Percentiles rank a stretch among this genome's conserved stretches.
Conservation (phyloP, 2,329 filamentous ascomycete species). For the Ceratocystiopsis sp. region DNA sequence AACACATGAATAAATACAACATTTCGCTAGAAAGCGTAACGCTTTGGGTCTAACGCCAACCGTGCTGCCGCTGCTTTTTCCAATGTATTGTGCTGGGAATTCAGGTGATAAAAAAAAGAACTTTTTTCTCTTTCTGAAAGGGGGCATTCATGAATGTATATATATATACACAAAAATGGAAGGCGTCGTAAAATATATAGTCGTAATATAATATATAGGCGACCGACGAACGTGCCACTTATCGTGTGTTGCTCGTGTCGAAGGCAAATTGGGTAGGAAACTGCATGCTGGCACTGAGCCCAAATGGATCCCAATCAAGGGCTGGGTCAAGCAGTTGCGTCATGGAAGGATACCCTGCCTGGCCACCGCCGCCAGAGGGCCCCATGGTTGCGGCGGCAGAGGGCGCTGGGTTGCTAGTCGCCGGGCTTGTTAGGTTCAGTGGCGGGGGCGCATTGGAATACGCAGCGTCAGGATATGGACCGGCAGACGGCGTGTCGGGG, state of each 20-base stretch:
- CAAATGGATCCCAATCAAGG: constrained; percentile 85
- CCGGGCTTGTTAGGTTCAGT: constrained; percentile 22
- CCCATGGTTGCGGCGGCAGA: constrained; percentile 7
- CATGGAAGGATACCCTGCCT: constrained; percentile 45
- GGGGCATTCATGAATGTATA: background rate
- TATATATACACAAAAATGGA: background rate
- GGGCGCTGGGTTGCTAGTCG: constrained; percentile 8
- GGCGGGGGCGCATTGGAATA: constrained; percentile 27
- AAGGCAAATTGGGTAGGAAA: constrained; percentile 76
- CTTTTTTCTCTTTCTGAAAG: no score
- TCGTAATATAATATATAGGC: background rate
- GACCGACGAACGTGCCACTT: background rate
- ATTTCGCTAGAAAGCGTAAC: no score
- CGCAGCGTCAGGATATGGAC: constrained; percentile 44
- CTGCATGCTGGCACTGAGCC: constrained; percentile 84
- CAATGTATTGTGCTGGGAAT: no score
- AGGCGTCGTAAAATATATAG: background rate
- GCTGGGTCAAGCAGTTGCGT: constrained; percentile 56
- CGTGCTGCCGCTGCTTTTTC: no score
- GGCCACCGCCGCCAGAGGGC: background rate
- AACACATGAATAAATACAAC: no score
- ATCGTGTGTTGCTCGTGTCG: constrained; percentile 40
- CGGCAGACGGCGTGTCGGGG: constrained; percentile 43
- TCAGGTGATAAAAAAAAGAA: no score
- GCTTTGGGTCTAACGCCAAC: no score